Evolutionary conservation across 2,329 filamentous ascomycete species (phyloP).

Genomic region (Endocalyx cinctus): DNA sequence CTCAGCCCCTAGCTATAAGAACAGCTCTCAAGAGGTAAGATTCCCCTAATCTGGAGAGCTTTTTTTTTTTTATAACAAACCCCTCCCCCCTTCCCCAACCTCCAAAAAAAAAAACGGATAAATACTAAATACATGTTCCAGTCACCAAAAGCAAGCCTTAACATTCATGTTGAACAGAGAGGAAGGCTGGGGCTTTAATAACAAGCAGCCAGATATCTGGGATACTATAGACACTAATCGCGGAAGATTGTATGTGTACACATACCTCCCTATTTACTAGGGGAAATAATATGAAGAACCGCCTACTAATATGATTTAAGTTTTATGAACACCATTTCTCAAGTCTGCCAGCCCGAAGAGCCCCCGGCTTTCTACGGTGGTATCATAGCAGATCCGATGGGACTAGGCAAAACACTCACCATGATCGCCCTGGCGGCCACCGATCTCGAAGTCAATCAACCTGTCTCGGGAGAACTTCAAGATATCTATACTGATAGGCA

Average conservation of each 20-base stretch:
- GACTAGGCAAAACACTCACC: constrained; percentile 40
- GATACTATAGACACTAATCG: constrained; percentile 1
- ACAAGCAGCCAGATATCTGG: constrained; percentile 4
- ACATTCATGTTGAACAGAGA: constrained; percentile 8
- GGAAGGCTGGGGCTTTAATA: constrained; percentile 4
- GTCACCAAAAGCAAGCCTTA: constrained; percentile 8
- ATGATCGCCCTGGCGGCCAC: constrained; percentile 37
- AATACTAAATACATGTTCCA: constrained; percentile 23
- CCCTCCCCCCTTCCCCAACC: too few relatives aligned
- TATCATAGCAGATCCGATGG: constrained; percentile 44
- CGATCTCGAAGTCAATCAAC: background rate
- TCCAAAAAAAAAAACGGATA: too few relatives aligned
- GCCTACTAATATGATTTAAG: constrained; percentile 8
- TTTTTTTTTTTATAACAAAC: too few relatives aligned
- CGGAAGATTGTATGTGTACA: background rate
- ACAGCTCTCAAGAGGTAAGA: background rate
- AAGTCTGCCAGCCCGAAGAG: constrained; percentile 19
- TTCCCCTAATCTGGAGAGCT: constrained; percentile 23
- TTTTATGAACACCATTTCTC: constrained; percentile 27
- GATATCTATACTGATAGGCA: background rate
- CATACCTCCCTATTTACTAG: too few relatives aligned
- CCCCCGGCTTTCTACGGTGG: constrained; percentile 36
- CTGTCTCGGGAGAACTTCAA: too few relatives aligned
- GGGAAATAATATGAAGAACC: too few relatives aligned
- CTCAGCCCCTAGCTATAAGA: background rate